Base-by-base conservation (phyloP, 2,329 filamentous ascomycete species). In the Colletotrichum aenigma region DNA sequence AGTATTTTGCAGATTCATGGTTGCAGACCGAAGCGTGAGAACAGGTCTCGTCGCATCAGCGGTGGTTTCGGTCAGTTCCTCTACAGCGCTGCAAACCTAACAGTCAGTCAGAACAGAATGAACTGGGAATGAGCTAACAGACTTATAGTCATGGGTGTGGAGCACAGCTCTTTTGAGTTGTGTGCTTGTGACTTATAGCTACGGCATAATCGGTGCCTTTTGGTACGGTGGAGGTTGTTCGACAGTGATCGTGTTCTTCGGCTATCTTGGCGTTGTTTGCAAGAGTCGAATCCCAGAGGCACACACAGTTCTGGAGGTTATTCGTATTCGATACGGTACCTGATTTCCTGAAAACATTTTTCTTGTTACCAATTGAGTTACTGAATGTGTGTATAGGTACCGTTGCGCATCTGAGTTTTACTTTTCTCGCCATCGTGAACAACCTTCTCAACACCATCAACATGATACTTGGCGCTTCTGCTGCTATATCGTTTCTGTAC, bases 181-280 rank as follows among this genome's bases (percentile, higher is more conserved):
- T 12, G 85, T 85, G 0, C 82, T 89, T 4, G 88, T 90, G 1
- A 89, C 89, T 1, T 91, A 91, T 77, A 85, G 86, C 66, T 90
- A 89, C 78, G 90, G 90, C 0, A 83, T 91, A 3, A 87, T 89
- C 2, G 89, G 89, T 0, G 89, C 89, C 0, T 91, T 91, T 70
- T 91, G 89, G 89, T 91, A 89, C 74, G 89, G 89, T 4, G 89
- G 89, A 61, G 90, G 89, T 3, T 89, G 88, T 66, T 89, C 87
- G 12, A 87, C 88, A 0, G 90, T 90, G 87, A 91, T 91, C 58
- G 87, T 89, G 0, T 89, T 91, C 79, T 90, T 91, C 65, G 85
- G 89, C 0, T 76, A 90, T 0, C 80, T 73, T 2, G 88, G 87
- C 0, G 89, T 90, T 13, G 87, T 86, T 0, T 89, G 87, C 81